These are phyloP conservation scores for Yamadazyma nakazawae DNA, from an alignment of 805 yeast genomes.

Conservation along the genomic window DNA sequence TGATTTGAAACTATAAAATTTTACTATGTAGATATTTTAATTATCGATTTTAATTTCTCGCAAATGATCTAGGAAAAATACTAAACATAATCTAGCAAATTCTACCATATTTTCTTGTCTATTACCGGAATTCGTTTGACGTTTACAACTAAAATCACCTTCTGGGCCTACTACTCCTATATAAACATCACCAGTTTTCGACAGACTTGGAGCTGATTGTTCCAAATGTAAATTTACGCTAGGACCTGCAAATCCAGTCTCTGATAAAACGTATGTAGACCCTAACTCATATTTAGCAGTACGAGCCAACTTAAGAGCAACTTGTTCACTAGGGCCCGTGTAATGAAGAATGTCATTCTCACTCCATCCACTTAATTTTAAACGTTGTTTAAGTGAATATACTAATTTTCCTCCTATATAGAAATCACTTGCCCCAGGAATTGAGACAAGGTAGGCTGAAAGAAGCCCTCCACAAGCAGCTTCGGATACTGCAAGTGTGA, in stretches of 20 bases:
- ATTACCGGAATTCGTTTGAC: slow-evolving; percentile 45
- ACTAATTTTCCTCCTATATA: slow-evolving; percentile 83
- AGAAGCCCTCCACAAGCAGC: slow-evolving; percentile 89
- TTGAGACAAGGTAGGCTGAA: slow-evolving; percentile 74
- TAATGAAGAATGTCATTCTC: slow-evolving; percentile 64
- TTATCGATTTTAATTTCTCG: slow-evolving; percentile 12
- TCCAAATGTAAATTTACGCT: slow-evolving; percentile 39
- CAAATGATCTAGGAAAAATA: slow-evolving; percentile 53
- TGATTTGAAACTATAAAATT: neutral
- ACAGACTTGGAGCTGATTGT: slow-evolving; percentile 14
- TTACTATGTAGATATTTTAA: neutral
- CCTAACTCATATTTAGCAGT: slow-evolving; percentile 78
- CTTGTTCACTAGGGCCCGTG: slow-evolving; percentile 79
- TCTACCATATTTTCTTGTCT: slow-evolving; percentile 70
- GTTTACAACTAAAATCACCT: slow-evolving; percentile 47
- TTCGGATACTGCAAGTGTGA: slow-evolving; percentile 77
- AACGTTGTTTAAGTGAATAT: slow-evolving; percentile 70
- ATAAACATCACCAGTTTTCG: slow-evolving; percentile 61
- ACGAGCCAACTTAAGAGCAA: slow-evolving; percentile 73
- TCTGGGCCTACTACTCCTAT: slow-evolving; percentile 68
- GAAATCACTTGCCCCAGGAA: slow-evolving; percentile 82
- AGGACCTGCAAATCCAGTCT: slow-evolving; percentile 89
- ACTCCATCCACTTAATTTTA: slow-evolving; percentile 77
- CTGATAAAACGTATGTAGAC: slow-evolving; percentile 76
- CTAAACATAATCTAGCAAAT: slow-evolving; percentile 67